Base-by-base conservation (phyloP, 805 yeast species). In the Lipomyces orientalis region DNA sequence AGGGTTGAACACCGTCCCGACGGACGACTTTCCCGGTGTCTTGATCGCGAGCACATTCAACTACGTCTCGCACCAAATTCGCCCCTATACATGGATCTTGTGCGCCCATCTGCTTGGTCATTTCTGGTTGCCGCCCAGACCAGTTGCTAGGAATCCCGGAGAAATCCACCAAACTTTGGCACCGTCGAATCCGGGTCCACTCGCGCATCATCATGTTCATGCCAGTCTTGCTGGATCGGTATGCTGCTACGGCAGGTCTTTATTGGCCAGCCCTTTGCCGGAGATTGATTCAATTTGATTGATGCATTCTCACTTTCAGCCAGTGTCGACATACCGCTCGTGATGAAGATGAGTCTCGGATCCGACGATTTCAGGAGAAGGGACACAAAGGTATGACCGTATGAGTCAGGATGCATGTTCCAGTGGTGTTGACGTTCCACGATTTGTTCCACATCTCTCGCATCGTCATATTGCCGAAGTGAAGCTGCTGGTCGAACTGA, bases 161-260 rank as follows among this genome's bases (percentile, higher is more conserved):
- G 54, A 51, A 19, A 51, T 51, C 9, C 29, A 51, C 29, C 25
- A 51, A n/a, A 51, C 54, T 51, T 51, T 51, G 29, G n/a, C 31
- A n/a, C 54, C 54, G 54, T 51, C 54, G 54, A 7, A 19, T 51
- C 29, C 54, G 54, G 29, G 25, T 1, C 54, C 54, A 51, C 54
- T 51, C 54, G 29, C 54, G 54, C 54, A 51, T 51, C 54, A 51
- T n/a, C 54, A 51, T 51, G 54, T 51, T 51, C 54, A 51, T n/a
- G 25, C 54, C 54, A 19, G 29, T n/a, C 29, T 51, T 51, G 29
- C 29, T 19, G 54, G 29, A n/a, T n/a, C 54, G 54, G 54, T 51
- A 51, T n/a, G 54, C 54, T 7, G 54, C 29, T n/a, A 51, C 16
- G 29, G 29, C 29, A 51, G 29, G 29, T 19, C 54, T 19, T n/a